Evolutionary conservation across 805 yeast species (phyloP).

Genomic region (Grigorovia jiainica): DNA sequence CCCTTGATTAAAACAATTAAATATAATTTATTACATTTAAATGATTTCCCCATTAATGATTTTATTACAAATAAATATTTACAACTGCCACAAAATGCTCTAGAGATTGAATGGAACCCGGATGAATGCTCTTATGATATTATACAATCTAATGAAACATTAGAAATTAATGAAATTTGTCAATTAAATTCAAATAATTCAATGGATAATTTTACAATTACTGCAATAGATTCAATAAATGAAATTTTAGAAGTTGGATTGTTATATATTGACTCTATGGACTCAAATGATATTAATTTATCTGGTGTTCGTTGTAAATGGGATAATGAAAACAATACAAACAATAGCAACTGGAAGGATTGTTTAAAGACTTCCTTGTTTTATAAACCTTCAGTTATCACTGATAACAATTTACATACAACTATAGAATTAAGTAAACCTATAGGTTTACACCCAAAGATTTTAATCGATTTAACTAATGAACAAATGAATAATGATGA

Average conservation of each 20-base stretch:
- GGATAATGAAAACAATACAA: conserved; percentile 10
- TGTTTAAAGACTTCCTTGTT: conserved; percentile 24
- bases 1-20: conserved; percentile 4
- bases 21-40: conserved; percentile 4
- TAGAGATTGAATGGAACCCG: conserved; percentile 7
- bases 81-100: too few relatives aligned
- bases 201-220: conserved; percentile 1
- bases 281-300: conserved; percentile 15
- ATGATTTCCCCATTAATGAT: background rate
- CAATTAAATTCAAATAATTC: conserved; percentile 5
- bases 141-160: conserved; percentile 1
- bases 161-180: conserved; percentile 17
- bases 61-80: background rate
- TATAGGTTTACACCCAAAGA: conserved; percentile 32
- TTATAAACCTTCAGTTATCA: conserved; percentile 7
- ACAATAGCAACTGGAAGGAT: conserved; percentile 11
- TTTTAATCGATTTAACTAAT: conserved; percentile 13
- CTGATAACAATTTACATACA: background rate
- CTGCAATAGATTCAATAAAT: background rate
- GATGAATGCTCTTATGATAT: conserved; percentile 12
- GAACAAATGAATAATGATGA: conserved; percentile 2
- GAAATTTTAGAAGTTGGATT: conserved; percentile 22
- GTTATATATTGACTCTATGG: conserved; percentile 19
- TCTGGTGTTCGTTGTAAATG: conserved; percentile 25
- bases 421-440: conserved; percentile 21